A percentile compares a stretch with the other conserved stretches of the same genome.
Conservation (phyloP, 208 protist species). For the Wallacemonas sp. region DNA sequence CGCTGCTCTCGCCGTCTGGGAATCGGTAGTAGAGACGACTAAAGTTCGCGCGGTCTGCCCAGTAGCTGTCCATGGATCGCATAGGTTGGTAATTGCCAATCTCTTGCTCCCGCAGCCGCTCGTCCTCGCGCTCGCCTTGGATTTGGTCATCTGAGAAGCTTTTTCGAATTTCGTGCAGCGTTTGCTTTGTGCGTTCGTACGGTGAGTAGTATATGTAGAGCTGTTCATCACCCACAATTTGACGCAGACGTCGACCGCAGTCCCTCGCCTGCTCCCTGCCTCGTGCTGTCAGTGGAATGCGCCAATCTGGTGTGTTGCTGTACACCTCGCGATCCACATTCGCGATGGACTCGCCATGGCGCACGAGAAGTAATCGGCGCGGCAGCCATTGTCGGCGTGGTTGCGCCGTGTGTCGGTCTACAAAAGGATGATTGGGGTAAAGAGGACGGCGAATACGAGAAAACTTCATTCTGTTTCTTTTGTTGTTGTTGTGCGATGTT, state of each 20-base stretch:
- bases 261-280: constrained; percentile 85
- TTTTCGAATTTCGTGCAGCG: constrained; percentile 78
- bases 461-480: too few relatives aligned
- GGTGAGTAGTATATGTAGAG: constrained; percentile 92
- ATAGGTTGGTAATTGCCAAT: constrained; percentile 93
- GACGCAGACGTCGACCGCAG: constrained; percentile 72
- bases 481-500: constrained; percentile 13
- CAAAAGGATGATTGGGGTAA: constrained; percentile 34
- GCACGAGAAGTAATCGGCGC: constrained; percentile 75
- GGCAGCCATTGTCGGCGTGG: constrained; percentile 59
- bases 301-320: constrained; percentile 86
- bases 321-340: constrained; percentile 85
- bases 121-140: constrained; percentile 89
- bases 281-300: constrained; percentile 77
- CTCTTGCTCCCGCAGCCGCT: constrained; percentile 93
- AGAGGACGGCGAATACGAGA: constrained; percentile 8
- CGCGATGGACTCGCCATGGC: constrained; percentile 83
- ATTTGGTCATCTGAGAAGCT: constrained; percentile 66
- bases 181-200: constrained; percentile 84
- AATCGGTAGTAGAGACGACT: constrained; percentile 93
- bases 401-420: constrained; percentile 17
- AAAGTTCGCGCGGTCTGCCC: constrained; percentile 65
- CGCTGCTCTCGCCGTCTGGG: constrained; percentile 86
- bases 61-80: constrained; percentile 69
- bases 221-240: constrained; percentile 77